phyloP scores from a whole-genome alignment of 306 rosid genomes.

The Neltuma alba region DNA sequence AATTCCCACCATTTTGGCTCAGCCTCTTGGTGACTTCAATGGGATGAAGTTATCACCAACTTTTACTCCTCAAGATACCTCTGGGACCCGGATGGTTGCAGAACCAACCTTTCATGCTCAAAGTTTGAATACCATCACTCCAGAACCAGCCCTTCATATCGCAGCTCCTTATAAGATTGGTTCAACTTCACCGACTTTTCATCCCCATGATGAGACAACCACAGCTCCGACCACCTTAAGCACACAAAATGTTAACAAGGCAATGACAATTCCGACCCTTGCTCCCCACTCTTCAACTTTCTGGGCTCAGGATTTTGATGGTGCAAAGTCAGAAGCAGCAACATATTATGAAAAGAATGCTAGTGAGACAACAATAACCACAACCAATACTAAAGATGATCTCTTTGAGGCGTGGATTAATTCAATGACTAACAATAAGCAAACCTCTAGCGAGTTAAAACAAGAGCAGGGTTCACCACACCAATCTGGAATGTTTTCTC shows the following conservation, averaged over 20 bases:
- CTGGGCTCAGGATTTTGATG: not conserved
- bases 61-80: slow-evolving; percentile 10
- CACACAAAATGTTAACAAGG: not conserved
- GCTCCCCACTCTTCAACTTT: slow-evolving; percentile 2
- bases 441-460: slow-evolving; percentile 30
- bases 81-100: not conserved
- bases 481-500: not conserved
- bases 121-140: not conserved
- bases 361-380: slow-evolving; percentile 1
- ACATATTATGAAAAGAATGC: slow-evolving; percentile 25
- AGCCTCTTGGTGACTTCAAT: not conserved
- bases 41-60: not conserved
- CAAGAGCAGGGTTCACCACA: slow-evolving; percentile 33
- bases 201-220: not conserved
- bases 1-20: not conserved
- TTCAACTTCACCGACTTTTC: not conserved
- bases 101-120: slow-evolving; percentile 23
- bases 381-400: slow-evolving; percentile 35
- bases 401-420: slow-evolving; percentile 55
- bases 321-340: slow-evolving; percentile 34
- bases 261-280: slow-evolving; percentile 21
- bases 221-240: too few relatives aligned
- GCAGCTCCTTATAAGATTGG: slow-evolving; percentile 6
- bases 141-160: not conserved
- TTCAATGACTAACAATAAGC: slow-evolving; percentile 1